Percentiles rank a stretch among this genome's conserved stretches.
Evolutionary conservation across 768 basidiomycete species (phyloP).

Genomic region (Leccinum broughii): DNA sequence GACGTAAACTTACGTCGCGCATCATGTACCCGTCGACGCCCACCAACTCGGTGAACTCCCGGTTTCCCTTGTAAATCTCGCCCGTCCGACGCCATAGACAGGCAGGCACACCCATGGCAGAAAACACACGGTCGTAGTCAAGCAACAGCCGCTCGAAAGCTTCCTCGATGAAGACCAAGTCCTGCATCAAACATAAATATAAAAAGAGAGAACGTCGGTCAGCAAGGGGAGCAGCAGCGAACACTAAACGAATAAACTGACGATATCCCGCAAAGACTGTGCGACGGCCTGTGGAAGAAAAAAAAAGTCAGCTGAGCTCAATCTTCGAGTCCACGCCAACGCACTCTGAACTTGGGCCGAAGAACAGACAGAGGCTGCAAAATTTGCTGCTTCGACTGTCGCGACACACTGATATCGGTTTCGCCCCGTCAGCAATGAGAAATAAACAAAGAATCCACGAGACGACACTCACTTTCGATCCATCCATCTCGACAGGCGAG

Average conservation of each 20-base stretch:
- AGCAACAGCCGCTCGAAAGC: conserved; percentile 93
- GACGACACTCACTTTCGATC: conserved; percentile 69
- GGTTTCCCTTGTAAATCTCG: conserved; percentile 98
- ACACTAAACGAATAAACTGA: not conserved
- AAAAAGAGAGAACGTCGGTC: not conserved
- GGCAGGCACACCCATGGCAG: conserved; percentile 95
- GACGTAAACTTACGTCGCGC: conserved; percentile 65
- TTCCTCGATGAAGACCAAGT: conserved; percentile 97
- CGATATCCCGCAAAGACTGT: not conserved
- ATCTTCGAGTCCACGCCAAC: not conserved
- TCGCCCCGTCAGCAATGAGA: conserved; percentile 54
- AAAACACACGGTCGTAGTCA: conserved; percentile 93
- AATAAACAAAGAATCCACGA: not conserved
- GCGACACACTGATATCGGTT: conserved; percentile 62
- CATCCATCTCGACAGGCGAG: conserved; percentile 92
- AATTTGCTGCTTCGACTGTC: conserved; percentile 90
- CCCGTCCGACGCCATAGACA: conserved; percentile 97
- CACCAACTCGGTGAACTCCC: conserved; percentile 90
- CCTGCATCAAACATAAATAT: conserved; percentile 41
- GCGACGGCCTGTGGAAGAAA: not conserved
- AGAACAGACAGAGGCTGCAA: conserved; percentile 74
- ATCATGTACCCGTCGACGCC: conserved; percentile 86
- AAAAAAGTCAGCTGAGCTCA: not conserved
- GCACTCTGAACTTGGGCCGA: not conserved
- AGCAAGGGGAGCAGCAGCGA: not conserved